A percentile compares a stretch with the other conserved stretches of the same genome.
These are phyloP conservation scores for Aechmea fasciata DNA, from an alignment of 176 grass and related monocot genomes.

Conservation along the genomic window DNA sequence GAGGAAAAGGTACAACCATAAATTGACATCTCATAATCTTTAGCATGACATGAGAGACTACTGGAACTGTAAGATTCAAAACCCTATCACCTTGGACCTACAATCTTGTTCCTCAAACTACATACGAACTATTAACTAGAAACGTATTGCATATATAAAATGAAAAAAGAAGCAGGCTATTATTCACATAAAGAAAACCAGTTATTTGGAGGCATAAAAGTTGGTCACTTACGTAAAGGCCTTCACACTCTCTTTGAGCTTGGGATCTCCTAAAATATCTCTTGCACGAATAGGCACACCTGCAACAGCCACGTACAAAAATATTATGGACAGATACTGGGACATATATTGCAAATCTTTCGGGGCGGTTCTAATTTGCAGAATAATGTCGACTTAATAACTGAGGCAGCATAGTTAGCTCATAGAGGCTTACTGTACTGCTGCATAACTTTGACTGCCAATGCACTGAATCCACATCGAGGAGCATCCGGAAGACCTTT, in stretches of 20 bases:
- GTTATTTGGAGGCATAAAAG: slow-evolving; percentile 3
- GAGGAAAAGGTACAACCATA: too few species aligned
- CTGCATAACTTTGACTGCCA: slow-evolving; percentile 86
- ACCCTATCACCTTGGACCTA: too few species aligned
- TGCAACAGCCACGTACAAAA: slow-evolving; percentile 19
- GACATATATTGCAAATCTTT: background rate
- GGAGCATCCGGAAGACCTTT: slow-evolving; percentile 80
- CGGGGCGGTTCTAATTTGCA: background rate
- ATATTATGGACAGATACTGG: background rate
- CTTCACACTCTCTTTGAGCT: slow-evolving; percentile 89
- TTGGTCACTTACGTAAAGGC: slow-evolving; percentile 44
- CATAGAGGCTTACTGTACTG: slow-evolving; percentile 49
- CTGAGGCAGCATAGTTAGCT: background rate
- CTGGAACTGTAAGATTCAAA: too few species aligned
- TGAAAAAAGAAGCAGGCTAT: too few species aligned
- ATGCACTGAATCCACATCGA: slow-evolving; percentile 80
- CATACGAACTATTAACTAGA: too few species aligned
- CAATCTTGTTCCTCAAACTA: too few species aligned
- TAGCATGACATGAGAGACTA: too few species aligned
- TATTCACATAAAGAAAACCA: background rate
- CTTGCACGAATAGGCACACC: slow-evolving; percentile 49
- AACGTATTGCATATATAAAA: too few species aligned
- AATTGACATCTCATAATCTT: too few species aligned
- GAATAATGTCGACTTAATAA: background rate
- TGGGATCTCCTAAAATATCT: slow-evolving; percentile 67